Evolutionary conservation across 345 rosid genomes (phyloP).

Genomic region (Rhodamnia argentea): DNA sequence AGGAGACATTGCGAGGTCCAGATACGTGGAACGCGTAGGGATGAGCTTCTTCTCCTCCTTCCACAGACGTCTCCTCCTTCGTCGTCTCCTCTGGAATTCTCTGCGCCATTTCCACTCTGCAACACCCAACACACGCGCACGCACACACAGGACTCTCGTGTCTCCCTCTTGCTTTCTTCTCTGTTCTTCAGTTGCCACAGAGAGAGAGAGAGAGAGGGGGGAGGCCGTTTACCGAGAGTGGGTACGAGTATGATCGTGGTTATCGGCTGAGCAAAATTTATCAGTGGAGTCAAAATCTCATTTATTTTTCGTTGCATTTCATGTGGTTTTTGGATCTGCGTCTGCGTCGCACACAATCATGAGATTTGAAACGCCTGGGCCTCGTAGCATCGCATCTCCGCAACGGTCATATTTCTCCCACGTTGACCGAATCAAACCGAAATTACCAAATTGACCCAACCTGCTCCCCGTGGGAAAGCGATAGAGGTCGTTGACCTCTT

Average conservation of each 20-base stretch:
- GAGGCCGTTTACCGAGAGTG: not conserved
- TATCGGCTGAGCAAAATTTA: not conserved
- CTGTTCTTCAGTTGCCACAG: not conserved
- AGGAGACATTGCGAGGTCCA: slow-evolving; percentile 77
- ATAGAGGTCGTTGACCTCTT: not conserved
- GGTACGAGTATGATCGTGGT: not conserved
- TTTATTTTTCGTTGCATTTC: not conserved
- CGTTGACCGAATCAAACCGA: slow-evolving; percentile 13
- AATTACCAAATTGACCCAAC: slow-evolving; percentile 15
- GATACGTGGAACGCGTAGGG: slow-evolving; percentile 92
- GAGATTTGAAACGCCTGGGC: not conserved
- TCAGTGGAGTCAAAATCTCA: not conserved
- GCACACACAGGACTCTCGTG: not conserved
- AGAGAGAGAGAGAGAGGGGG: not conserved
- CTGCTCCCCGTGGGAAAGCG: not conserved
- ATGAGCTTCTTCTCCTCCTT: slow-evolving; percentile 47
- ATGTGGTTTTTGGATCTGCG: not conserved
- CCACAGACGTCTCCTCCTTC: slow-evolving; percentile 6
- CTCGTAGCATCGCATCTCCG: not conserved
- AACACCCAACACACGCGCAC: not conserved
- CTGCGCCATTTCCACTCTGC: slow-evolving; percentile 26
- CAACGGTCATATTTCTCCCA: slow-evolving; percentile 54
- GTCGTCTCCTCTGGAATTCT: slow-evolving; percentile 19
- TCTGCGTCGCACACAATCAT: not conserved
- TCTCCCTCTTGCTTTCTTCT: not conserved